Evolutionary conservation across 78 protist species (phyloP), one percentile per base, ranked within the genome.

Genomic region (Pigoraptor vietnamica): DNA sequence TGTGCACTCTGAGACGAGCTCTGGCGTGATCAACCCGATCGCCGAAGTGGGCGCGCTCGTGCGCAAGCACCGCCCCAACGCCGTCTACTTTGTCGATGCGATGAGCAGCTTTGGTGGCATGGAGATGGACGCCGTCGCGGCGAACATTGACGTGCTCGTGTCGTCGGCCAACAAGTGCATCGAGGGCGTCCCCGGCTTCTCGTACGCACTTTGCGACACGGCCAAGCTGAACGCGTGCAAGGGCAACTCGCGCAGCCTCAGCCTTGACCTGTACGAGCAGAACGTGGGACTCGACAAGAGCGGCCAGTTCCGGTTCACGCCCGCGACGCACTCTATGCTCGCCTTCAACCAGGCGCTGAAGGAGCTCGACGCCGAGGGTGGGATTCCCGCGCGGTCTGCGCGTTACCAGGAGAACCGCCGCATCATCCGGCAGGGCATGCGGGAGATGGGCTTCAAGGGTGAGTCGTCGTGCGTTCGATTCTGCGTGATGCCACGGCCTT

Each of bases 1-100:
- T 6, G 95, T 94, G 38, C 95, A 94, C 90, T 37, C 92, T n/a
- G 95, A 94, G 84, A 94, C 95, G 1, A 91, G 92, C 83, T 91
- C 91, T 23, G 95, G 95, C 34, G 82, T 94, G 39, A 40, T 94
- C 81, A 94, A 94, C 88, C 93, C 93, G 24, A 37, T 94, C 33
- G 35, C 2, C n/a, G 93, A 86, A 33, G 24, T 94, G n/a, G 93
- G 93, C 24, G 89, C 40, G 19, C 40, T 83, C 19, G 90, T 91
- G 10, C 37, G 79, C 25, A 29, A 83, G 37, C 32, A 48, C 87
- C 37, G 24, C 81, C 92, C 92, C 39, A 23, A 40, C 33, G 92
- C 93, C 38, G 2, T 1, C 40, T 90, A 86, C 86, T 88, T 93
- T 39, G 93, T 93, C 38, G 95, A 93, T 24, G 93, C 95, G 39